These are phyloP conservation scores for Carnegiea gigantea DNA, from an alignment of 179 eudicot species.

Conservation along the genomic window DNA sequence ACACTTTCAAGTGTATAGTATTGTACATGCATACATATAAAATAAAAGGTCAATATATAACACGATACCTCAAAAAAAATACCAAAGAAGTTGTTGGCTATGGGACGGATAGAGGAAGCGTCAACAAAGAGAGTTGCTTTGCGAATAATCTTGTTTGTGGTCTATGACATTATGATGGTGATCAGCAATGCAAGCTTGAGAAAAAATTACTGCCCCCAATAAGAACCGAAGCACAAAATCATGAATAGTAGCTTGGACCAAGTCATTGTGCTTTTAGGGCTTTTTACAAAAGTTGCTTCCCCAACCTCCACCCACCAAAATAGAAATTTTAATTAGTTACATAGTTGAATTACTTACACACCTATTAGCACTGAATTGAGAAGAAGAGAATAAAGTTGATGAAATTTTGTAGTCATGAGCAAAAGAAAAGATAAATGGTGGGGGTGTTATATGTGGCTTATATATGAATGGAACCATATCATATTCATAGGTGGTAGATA, in stretches of 20 bases:
- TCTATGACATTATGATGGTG: not conserved
- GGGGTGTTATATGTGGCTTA: too few relatives aligned
- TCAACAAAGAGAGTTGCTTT: slow-evolving; percentile 15
- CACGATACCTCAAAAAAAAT: slow-evolving; percentile 39
- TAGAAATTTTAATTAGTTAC: not conserved
- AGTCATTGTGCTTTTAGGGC: not conserved
- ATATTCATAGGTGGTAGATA: too few relatives aligned
- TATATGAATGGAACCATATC: too few relatives aligned
- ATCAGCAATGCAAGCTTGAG: slow-evolving; percentile 2
- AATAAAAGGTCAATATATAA: not conserved
- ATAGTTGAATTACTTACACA: not conserved
- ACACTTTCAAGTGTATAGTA: not conserved
- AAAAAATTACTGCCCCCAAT: not conserved
- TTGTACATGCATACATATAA: not conserved
- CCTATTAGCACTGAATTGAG: not conserved
- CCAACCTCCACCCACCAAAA: not conserved
- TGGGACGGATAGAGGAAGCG: slow-evolving; percentile 21
- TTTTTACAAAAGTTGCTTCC: not conserved
- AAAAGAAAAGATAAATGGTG: too few relatives aligned
- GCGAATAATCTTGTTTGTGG: too few relatives aligned
- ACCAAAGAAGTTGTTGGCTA: slow-evolving; percentile 30
- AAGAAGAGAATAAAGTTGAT: too few relatives aligned
- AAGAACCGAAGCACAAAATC: slow-evolving; percentile 2
- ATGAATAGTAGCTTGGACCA: not conserved
- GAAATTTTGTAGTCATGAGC: too few relatives aligned